Evolutionary conservation across 139 green algal species (phyloP), one percentile per base, ranked within the genome.

Genomic region (Auxenochlorella pyrenoidosa): DNA sequence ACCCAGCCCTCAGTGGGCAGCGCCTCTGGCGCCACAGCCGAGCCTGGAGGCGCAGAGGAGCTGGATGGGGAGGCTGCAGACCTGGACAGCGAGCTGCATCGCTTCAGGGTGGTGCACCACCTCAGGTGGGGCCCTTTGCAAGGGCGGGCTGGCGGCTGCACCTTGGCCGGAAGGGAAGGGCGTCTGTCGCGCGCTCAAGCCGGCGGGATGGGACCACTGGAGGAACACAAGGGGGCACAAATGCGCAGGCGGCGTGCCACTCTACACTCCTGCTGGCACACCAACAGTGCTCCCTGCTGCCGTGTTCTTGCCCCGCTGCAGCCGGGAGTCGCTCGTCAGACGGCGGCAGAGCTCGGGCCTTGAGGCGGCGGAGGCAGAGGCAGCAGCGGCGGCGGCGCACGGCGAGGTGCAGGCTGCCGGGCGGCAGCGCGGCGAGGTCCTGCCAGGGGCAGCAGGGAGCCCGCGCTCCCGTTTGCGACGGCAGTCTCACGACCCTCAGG

Each of bases 101-200:
- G 32, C 8, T 19, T 85, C 22, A 26, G 79, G 40, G 79, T 85
- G 79, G 38, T 85, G 79, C 79, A 85, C 79, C 59, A 75, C 28
- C 60, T 85, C 18, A 85, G 59, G 79, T 85, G 79, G 22, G 75
- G 26, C n/a, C n/a, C 16, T 4, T 8, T 5, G 63, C 10, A 8
- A n/a, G 26, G 8, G 63, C 63, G 24, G 63, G 5, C 5, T 71
- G 63, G 24, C 26, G 26, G 28, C 8, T 15, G 5, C 63, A 30
- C 10, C 24, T 15, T 12, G 47, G 47, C 8, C 8, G 47, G 47
- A 18, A 8, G 26, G n/a, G n/a, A n/a, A n/a, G n/a, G n/a, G n/a
- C n/a, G n/a, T n/a, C n/a, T n/a, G n/a, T n/a, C n/a, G n/a, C n/a
- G n/a, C n/a, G n/a, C n/a, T n/a, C n/a, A n/a, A n/a, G n/a, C n/a